Percentiles rank a stretch among this genome's conserved stretches.
Conservation (phyloP, 2,329 filamentous ascomycete genomes). For the Talaromyces sp. region DNA sequence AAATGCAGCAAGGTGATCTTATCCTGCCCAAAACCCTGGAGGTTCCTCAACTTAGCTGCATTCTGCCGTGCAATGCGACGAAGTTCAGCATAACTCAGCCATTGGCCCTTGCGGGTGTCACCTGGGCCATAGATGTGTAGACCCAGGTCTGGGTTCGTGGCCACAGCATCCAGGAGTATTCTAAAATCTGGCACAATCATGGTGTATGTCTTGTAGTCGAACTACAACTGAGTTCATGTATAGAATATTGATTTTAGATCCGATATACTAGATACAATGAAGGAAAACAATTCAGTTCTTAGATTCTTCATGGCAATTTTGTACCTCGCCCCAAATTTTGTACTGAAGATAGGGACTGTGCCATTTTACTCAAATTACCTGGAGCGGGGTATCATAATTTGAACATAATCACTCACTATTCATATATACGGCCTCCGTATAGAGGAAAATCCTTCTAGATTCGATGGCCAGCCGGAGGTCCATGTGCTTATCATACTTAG, state of each 20-base stretch:
- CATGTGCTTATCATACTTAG: not conserved
- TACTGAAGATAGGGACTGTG: not conserved
- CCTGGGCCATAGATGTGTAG: not conserved
- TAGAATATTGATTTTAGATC: not conserved
- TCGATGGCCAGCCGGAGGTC: not conserved
- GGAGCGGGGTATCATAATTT: not conserved
- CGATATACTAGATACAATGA: not conserved
- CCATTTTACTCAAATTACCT: not conserved
- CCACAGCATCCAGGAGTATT: not conserved
- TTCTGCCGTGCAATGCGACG: constrained; percentile 5
- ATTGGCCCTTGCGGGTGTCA: not conserved
- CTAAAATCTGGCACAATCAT: not conserved
- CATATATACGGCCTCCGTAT: not conserved
- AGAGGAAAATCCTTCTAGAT: not conserved
- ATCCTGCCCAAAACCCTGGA: not conserved
- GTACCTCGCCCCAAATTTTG: not conserved
- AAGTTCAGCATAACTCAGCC: not conserved
- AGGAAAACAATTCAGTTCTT: not conserved
- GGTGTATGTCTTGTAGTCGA: not conserved
- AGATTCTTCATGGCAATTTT: not conserved
- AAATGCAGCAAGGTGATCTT: constrained; percentile 27
- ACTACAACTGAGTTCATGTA: not conserved
- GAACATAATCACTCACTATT: not conserved
- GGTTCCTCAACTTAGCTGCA: not conserved
- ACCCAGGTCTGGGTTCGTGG: not conserved